A percentile compares a stretch with the other conserved stretches of the same genome.
Conservation (phyloP, 176 grass and related monocot genomes). For the Sorghum bicolor region DNA sequence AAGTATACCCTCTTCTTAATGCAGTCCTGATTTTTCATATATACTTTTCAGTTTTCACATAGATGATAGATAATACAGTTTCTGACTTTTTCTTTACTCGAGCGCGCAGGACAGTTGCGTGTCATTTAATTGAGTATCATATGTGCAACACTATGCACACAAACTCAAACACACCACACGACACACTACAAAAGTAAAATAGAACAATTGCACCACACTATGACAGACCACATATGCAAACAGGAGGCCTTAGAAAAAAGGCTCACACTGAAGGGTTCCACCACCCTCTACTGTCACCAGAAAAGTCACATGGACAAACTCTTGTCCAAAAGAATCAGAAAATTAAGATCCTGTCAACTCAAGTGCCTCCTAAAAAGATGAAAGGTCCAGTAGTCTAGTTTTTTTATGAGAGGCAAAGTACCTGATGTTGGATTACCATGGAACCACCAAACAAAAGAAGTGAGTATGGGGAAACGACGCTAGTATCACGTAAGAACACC, state of each 20-base stretch:
- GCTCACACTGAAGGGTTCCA: not conserved
- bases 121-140: not conserved
- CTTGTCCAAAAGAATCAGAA: not conserved
- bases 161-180: not conserved
- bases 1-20: not conserved
- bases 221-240: not conserved
- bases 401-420: slow-evolving; percentile 24
- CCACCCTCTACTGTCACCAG: not conserved
- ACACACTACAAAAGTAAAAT: not conserved
- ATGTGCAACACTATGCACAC: not conserved
- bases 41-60: slow-evolving; percentile 17
- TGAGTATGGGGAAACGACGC: slow-evolving; percentile 80
- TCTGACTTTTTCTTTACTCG: not conserved
- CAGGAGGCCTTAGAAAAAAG: not conserved
- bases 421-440: slow-evolving; percentile 95
- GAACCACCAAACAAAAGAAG: slow-evolving; percentile 88
- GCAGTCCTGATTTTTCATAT: not conserved
- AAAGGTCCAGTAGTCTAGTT: not conserved
- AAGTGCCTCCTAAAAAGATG: not conserved
- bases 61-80: not conserved
- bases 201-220: not conserved
- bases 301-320: not conserved
- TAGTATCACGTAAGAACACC: slow-evolving; percentile 83
- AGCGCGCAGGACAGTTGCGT: not conserved
- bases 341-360: slow-evolving; percentile 8